phyloP scores from a whole-genome alignment of 306 rosid genomes.

The Hippophae gyantsensis region DNA sequence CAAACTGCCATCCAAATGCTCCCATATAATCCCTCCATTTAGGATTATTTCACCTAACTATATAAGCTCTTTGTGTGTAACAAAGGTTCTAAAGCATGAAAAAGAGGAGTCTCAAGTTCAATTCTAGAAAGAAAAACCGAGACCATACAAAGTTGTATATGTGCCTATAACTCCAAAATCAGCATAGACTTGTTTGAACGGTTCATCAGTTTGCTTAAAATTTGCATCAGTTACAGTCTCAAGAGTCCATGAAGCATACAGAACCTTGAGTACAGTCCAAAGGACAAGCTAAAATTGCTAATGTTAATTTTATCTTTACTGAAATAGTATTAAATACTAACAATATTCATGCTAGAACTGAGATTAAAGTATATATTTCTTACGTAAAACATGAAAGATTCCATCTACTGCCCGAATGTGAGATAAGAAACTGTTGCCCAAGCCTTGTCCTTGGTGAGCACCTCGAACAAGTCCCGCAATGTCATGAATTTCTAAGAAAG shows the following conservation, averaged over 20 bases:
- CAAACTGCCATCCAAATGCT: too few species aligned
- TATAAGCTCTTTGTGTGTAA: too few species aligned
- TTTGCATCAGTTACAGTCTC: too few species aligned
- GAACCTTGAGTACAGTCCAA: too few species aligned
- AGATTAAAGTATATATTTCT: constrained; percentile 21
- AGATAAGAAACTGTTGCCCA: constrained; percentile 95
- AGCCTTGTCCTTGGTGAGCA: constrained; percentile 94
- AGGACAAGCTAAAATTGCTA: not conserved
- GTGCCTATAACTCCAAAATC: too few species aligned
- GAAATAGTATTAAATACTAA: not conserved
- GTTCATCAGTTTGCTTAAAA: too few species aligned
- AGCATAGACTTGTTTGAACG: not conserved
- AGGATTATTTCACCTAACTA: too few species aligned
- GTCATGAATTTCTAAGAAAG: constrained; percentile 94
- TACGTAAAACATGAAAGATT: constrained; percentile 93
- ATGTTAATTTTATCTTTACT: not conserved
- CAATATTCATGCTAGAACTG: not conserved
- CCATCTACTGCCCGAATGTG: constrained; percentile 99
- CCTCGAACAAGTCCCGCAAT: constrained; percentile 96
- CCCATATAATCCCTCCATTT: too few species aligned
- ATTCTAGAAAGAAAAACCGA: not conserved
- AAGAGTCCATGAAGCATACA: too few species aligned
- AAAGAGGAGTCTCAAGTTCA: not conserved
- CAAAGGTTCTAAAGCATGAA: not conserved
- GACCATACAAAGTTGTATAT: not conserved